Base-by-base conservation (phyloP, 345 rosid genomes). In the Nephelium lappaceum region DNA sequence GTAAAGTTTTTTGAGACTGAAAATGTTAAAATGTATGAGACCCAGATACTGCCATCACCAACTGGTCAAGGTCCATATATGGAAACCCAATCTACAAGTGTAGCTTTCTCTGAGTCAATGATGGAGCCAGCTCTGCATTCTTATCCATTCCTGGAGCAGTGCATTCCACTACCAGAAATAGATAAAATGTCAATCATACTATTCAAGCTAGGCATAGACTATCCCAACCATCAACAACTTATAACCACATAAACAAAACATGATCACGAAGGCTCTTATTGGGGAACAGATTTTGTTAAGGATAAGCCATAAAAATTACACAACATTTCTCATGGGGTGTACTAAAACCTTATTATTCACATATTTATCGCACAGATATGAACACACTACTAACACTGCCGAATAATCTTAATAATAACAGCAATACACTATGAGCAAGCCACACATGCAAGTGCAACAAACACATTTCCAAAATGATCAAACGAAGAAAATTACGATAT, bases 91-190 rank as follows among this genome's bases (percentile, higher is more conserved):
- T 45, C 49, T 41, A 42, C 21, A 65, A 39, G 80, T 81, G 80
- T 66, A 43, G 64, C 64, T 42, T 67, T 41, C 12, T 27, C 57
- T 24, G 57, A 78, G 77, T 77, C 51, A 49, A 66, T n/a, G 36
- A 31, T 1, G 77, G 47, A 65, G n/a, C 77, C 80, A 75, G 23
- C 67, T 18, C 39, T 36, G 72, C 18, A 42, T 47, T 67, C 78
- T 79, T 76, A 57, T 81, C 79, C 65, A 63, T 73, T 80, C 47
- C 69, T 57, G 72, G 58, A 78, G 55, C 53, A 66, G 62, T 51
- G 58, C 36, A 23, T 21, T 58, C 81, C 62, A 57, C 74, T 14
- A 45, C 24, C 71, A 62, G 24, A 25, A 42, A 24, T 21, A 27
- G 38, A 55, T 0, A 19, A 42, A 42, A 67, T 23, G 15, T 60